Conservation (phyloP, 495 filamentous ascomycete species). For the Pyrenopolyporus hunteri region DNA sequence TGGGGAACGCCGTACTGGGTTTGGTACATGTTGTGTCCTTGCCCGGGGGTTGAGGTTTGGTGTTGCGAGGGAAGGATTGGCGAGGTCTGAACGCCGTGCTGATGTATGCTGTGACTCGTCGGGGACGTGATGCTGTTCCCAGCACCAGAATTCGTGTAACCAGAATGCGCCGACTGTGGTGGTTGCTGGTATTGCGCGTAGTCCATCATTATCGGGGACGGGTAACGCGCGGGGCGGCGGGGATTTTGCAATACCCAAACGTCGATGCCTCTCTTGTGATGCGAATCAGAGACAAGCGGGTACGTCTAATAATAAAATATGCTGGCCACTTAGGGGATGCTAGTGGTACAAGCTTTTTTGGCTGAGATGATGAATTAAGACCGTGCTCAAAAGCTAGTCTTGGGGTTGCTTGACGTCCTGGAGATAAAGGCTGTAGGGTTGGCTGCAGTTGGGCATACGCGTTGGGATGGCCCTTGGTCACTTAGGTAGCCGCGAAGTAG, state of each 20-base stretch:
- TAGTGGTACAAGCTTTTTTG: slow-evolving; percentile 32
- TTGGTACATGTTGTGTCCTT: slow-evolving; percentile 65
- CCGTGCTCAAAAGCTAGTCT: slow-evolving; percentile 37
- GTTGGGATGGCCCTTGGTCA: slow-evolving; percentile 50
- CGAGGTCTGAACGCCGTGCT: slow-evolving; percentile 63
- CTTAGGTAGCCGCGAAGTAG: slow-evolving; percentile 57
- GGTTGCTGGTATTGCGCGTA: slow-evolving; percentile 72
- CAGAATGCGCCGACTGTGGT: slow-evolving; percentile 62
- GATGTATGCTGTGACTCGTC: slow-evolving; percentile 60
- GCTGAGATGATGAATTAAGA: slow-evolving; percentile 41
- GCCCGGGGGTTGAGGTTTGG: slow-evolving; percentile 58
- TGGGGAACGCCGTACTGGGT: slow-evolving; percentile 63
- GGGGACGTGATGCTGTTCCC: slow-evolving; percentile 67
- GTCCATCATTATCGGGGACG: slow-evolving; percentile 65
- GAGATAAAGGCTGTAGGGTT: slow-evolving; percentile 43
- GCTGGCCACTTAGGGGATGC: slow-evolving; percentile 33
- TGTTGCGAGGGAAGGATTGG: slow-evolving; percentile 68
- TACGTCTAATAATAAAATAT: slow-evolving; percentile 29
- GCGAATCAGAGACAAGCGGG: slow-evolving; percentile 39
- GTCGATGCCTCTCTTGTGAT: slow-evolving; percentile 32
- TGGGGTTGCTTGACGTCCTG: slow-evolving; percentile 37
- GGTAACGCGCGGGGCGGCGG: slow-evolving; percentile 40
- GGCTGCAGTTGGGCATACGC: slow-evolving; percentile 50
- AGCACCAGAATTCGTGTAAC: slow-evolving; percentile 59
- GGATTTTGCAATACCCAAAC: slow-evolving; percentile 39